phyloP scores from a whole-genome alignment of 1,139 yeast genomes.

The Eremothecium gossypii region DNA sequence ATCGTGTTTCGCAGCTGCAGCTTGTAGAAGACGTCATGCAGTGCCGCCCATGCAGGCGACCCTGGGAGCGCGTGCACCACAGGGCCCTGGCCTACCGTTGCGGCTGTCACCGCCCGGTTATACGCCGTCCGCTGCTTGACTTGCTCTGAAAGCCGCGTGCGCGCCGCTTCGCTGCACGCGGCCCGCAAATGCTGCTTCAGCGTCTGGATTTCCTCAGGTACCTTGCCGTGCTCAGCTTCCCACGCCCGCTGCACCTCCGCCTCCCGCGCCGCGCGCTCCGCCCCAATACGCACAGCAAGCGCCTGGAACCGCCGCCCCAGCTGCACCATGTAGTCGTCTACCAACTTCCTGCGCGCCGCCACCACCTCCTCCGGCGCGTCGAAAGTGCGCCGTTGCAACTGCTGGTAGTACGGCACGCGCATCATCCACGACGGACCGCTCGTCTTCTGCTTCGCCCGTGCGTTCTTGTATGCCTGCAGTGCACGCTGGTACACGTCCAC shows the following conservation, averaged over 20 bases:
- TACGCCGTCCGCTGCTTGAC: too few relatives aligned
- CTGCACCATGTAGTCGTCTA: conserved; percentile 5
- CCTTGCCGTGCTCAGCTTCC: conserved; percentile 1
- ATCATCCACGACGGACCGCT: neutral
- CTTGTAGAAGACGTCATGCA: conserved; percentile 18
- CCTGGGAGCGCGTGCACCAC: conserved; percentile 18
- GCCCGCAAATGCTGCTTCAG: neutral
- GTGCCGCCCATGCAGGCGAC: conserved; percentile 18
- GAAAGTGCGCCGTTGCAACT: neutral
- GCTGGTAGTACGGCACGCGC: neutral
- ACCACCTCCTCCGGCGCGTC: neutral
- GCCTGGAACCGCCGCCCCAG: conserved; percentile 2
- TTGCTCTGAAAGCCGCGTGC: neutral
- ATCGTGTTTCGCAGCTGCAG: conserved; percentile 29
- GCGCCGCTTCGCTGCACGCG: too few relatives aligned
- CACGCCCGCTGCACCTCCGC: neutral
- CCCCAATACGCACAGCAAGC: neutral
- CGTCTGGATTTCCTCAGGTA: neutral
- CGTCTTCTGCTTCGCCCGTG: neutral
- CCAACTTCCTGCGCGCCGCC: conserved; percentile 6
- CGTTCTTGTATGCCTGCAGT: neutral
- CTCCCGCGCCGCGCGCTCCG: neutral
- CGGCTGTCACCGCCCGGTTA: too few relatives aligned
- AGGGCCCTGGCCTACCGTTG: conserved; percentile 8
- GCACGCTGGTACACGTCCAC: neutral